These are phyloP conservation scores for Ophiostoma angusticollis DNA, from an alignment of 2,329 filamentous ascomycete species.

Conservation along the genomic window DNA sequence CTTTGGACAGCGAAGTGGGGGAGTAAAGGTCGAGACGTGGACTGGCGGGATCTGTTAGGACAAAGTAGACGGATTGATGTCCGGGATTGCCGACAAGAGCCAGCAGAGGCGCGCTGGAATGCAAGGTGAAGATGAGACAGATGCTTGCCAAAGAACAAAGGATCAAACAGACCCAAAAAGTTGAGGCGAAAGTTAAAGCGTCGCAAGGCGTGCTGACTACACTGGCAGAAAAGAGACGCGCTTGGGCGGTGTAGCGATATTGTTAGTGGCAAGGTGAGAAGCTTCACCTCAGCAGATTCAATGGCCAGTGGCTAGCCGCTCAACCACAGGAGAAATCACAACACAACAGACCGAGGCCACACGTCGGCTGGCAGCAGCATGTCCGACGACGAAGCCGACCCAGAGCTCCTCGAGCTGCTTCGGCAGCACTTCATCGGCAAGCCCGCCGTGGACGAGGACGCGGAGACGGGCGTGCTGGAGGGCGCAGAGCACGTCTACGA, in stretches of 20 bases:
- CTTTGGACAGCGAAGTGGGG: too few species aligned
- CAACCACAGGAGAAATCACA: too few species aligned
- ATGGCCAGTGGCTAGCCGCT: too few species aligned
- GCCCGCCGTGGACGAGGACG: constrained; percentile 39
- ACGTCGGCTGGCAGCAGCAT: too few species aligned
- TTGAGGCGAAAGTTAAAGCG: constrained; percentile 1
- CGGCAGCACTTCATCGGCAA: constrained; percentile 62
- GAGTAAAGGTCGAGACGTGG: too few species aligned
- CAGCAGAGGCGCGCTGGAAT: background rate
- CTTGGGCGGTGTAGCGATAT: background rate
- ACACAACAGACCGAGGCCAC: background rate
- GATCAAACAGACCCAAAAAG: background rate
- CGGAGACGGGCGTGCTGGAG: constrained; percentile 71
- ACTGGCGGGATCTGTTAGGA: too few species aligned
- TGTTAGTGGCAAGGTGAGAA: background rate
- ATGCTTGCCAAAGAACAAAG: too few species aligned
- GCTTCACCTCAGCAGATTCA: too few species aligned
- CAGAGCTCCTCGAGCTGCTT: constrained; percentile 73
- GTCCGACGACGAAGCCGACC: constrained; percentile 87
- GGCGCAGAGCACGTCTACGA: constrained; percentile 79
- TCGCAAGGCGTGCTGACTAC: constrained; percentile 1
- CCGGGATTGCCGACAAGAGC: too few species aligned
- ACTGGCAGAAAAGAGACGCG: background rate
- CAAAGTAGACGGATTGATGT: too few species aligned
- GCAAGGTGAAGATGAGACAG: background rate